These are phyloP conservation scores for Serendipita sp. DNA, from an alignment of 768 basidiomycete species.

Conservation along the genomic window DNA sequence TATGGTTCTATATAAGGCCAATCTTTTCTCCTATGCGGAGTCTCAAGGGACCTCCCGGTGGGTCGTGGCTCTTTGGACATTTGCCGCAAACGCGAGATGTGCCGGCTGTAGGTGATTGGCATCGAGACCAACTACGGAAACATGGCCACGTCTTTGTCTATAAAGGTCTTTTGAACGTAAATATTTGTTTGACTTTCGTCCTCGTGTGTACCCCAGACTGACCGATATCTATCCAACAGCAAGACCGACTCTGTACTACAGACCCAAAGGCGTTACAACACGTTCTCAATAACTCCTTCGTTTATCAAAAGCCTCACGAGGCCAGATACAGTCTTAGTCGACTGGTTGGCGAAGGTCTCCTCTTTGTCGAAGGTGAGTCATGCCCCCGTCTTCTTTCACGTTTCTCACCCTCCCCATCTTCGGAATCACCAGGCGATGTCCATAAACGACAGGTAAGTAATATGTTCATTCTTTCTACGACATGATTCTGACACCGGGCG, in stretches of 20 bases:
- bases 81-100: background rate
- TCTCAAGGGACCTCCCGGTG: background rate
- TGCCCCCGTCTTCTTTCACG: background rate
- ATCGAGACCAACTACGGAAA: background rate
- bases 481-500: no score
- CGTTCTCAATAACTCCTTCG: background rate
- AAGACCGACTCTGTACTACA: background rate
- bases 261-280: background rate
- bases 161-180: background rate
- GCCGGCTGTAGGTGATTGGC: background rate
- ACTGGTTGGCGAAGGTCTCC: background rate
- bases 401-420: background rate
- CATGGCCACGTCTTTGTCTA: background rate
- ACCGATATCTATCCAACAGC: background rate
- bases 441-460: background rate
- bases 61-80: background rate
- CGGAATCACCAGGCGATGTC: background rate
- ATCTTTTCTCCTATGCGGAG: no score
- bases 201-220: background rate
- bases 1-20: background rate
- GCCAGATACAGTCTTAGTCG: background rate
- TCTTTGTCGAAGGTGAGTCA: background rate
- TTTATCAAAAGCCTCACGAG: background rate
- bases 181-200: background rate
- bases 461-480: no score